Evolutionary conservation across 1,284 basidiomycete species (phyloP).

Genomic region (Cryptococcus amylolentus): DNA sequence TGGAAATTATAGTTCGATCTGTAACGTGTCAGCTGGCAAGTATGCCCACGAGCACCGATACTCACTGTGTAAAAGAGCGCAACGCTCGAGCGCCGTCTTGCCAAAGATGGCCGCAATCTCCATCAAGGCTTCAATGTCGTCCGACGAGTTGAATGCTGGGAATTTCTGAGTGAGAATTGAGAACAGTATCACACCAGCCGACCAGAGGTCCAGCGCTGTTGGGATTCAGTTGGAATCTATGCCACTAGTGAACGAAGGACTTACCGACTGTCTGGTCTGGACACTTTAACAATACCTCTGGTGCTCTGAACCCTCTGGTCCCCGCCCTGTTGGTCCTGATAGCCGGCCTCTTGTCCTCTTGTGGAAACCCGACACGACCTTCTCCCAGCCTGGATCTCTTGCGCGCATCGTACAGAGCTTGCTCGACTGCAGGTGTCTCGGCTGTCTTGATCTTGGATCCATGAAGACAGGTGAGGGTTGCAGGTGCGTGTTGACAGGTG

Average conservation of each 20-base stretch:
- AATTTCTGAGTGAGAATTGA: slow-evolving; percentile 92
- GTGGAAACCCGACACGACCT: slow-evolving; percentile 48
- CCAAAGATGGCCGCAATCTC: slow-evolving; percentile 91
- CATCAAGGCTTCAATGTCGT: slow-evolving; percentile 92
- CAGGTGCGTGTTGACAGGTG: slow-evolving; percentile 67
- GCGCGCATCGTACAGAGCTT: slow-evolving; percentile 62
- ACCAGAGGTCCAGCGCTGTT: slow-evolving; percentile 95
- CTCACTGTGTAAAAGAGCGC: slow-evolving; percentile 85
- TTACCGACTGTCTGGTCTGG: slow-evolving; percentile 85
- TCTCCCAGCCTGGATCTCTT: slow-evolving; percentile 51
- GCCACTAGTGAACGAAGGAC: slow-evolving; percentile 29
- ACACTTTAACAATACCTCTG: slow-evolving; percentile 94
- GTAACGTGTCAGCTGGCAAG: slow-evolving; percentile 4
- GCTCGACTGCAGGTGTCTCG: slow-evolving; percentile 43
- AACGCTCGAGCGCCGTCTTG: slow-evolving; percentile 73
- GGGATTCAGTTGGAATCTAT: slow-evolving; percentile 7
- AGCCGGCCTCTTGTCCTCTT: slow-evolving; percentile 57
- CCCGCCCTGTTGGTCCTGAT: slow-evolving; percentile 96
- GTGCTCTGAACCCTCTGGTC: slow-evolving; percentile 93
- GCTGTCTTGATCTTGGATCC: slow-evolving; percentile 52
- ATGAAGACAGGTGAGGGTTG: slow-evolving; percentile 62
- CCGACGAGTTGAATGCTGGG: slow-evolving; percentile 89
- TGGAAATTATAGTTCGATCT: slow-evolving; percentile 83
- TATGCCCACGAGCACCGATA: slow-evolving; percentile 12
- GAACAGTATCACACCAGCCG: slow-evolving; percentile 85